phyloP scores from a whole-genome alignment of 2,329 filamentous ascomycete genomes.

The Diplocarpon rosae region DNA sequence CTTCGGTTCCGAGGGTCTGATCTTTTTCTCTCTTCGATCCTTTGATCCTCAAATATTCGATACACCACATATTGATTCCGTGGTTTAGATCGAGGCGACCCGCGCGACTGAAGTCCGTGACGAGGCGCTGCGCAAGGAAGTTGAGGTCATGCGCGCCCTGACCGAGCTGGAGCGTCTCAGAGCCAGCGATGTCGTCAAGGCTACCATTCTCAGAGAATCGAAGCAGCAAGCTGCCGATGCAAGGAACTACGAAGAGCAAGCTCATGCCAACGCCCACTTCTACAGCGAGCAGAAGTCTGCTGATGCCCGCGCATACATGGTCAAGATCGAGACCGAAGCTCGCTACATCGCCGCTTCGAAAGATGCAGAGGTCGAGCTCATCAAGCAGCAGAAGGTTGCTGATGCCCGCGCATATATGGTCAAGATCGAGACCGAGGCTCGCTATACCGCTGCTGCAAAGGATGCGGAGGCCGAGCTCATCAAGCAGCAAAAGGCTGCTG shows the following conservation, averaged over 20 bases:
- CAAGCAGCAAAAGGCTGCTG: conserved; percentile 41
- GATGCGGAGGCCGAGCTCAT: too few relatives aligned
- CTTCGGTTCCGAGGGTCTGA: too few relatives aligned
- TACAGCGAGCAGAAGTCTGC: conserved; percentile 33
- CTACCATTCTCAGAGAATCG: conserved; percentile 56
- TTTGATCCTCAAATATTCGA: too few relatives aligned
- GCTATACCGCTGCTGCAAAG: too few relatives aligned
- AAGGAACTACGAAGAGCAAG: conserved; percentile 32
- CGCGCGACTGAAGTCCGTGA: conserved; percentile 66
- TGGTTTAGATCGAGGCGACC: conserved; percentile 48
- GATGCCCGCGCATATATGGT: too few relatives aligned
- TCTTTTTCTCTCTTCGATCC: too few relatives aligned
- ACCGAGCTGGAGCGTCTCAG: conserved; percentile 74
- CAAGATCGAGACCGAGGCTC: too few relatives aligned
- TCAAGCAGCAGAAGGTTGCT: conserved; percentile 52
- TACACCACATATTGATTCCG: too few relatives aligned
- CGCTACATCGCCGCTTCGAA: conserved; percentile 30
- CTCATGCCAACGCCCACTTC: conserved; percentile 41
- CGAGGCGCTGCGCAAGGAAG: conserved; percentile 67
- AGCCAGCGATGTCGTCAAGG: conserved; percentile 68
- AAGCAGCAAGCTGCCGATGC: conserved; percentile 52
- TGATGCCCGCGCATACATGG: conserved; percentile 39
- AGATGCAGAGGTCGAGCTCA: conserved; percentile 48
- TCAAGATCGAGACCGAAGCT: conserved; percentile 33
- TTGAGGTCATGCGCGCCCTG: conserved; percentile 65